A percentile compares a stretch with the other conserved stretches of the same genome.
Conservation (phyloP, 805 yeast genomes). For the Clavispora phyllophila region DNA sequence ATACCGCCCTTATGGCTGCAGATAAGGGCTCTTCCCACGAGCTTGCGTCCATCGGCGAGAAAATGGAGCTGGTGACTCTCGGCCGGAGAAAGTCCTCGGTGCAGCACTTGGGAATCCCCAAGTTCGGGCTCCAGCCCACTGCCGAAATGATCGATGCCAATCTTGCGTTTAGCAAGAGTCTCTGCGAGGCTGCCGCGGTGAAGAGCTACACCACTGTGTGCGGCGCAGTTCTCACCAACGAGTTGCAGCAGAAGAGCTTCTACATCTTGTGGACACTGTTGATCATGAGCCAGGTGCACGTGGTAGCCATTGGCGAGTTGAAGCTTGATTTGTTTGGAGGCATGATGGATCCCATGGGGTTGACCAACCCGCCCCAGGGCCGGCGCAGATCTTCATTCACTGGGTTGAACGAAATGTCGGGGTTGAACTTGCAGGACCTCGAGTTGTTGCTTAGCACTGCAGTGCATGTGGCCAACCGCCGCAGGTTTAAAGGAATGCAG, state of each 20-base stretch:
- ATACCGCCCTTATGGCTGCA: slow-evolving; percentile 19
- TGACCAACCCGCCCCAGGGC: slow-evolving; percentile 13
- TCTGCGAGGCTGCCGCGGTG: slow-evolving; percentile 4
- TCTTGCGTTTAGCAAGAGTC: slow-evolving; percentile 7
- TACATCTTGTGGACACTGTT: slow-evolving; percentile 30
- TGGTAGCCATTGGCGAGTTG: slow-evolving; percentile 35
- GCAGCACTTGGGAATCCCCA: slow-evolving; percentile 20
- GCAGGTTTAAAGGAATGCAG: slow-evolving; percentile 5
- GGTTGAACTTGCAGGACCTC: slow-evolving; percentile 36
- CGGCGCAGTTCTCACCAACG: slow-evolving; percentile 38
- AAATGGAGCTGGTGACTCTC: slow-evolving; percentile 1
- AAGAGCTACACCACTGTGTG: slow-evolving; percentile 18
- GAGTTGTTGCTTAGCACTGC: slow-evolving; percentile 30
- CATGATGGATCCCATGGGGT: slow-evolving; percentile 11
- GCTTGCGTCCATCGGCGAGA: slow-evolving; percentile 18
- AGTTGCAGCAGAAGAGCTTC: slow-evolving; percentile 31
- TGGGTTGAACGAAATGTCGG: slow-evolving; percentile 36
- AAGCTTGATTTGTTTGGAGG: slow-evolving; percentile 21
- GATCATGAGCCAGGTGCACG: slow-evolving; percentile 13
- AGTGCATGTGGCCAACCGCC: slow-evolving; percentile 21
- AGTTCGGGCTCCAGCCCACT: slow-evolving; percentile 29
- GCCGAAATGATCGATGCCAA: background rate
- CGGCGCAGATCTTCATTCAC: slow-evolving; percentile 34
- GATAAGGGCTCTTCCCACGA: slow-evolving; percentile 17
- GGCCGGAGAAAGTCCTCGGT: slow-evolving; percentile 24